Conservation (phyloP, 805 yeast species). For the Clavispora asparagi region DNA sequence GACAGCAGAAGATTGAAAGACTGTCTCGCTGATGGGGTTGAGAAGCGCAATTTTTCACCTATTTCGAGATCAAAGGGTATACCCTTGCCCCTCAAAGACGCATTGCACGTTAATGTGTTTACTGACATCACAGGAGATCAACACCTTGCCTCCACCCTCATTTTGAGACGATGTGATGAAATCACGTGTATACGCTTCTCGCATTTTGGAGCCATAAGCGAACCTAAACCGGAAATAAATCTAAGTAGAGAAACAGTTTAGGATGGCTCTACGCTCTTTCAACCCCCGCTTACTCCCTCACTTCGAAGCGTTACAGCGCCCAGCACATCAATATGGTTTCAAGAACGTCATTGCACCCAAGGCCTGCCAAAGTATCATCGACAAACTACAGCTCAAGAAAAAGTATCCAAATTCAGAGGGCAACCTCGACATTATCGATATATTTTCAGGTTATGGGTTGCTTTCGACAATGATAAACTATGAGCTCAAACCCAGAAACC, state of each 20-base stretch:
- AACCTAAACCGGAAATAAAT: too few species aligned
- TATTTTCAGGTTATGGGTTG: slow-evolving; percentile 55
- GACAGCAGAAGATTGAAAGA: slow-evolving; percentile 21
- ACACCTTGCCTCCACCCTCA: background rate
- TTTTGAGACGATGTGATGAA: background rate
- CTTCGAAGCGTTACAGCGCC: slow-evolving; percentile 16
- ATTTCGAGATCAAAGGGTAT: slow-evolving; percentile 14
- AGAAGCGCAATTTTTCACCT: slow-evolving; percentile 14
- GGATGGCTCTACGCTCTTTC: slow-evolving; percentile 17
- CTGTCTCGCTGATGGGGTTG: slow-evolving; percentile 22
- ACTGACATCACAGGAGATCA: slow-evolving; percentile 9
- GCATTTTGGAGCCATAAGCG: background rate
- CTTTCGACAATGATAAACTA: slow-evolving; percentile 61
- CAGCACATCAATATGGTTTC: slow-evolving; percentile 22
- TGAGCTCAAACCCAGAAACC: slow-evolving; percentile 55
- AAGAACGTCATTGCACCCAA: slow-evolving; percentile 18
- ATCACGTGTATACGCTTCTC: background rate
- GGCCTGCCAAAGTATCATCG: slow-evolving; percentile 36
- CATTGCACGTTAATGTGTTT: slow-evolving; percentile 2
- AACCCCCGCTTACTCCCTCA: slow-evolving; percentile 24
- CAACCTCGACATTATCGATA: slow-evolving; percentile 51
- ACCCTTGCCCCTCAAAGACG: background rate
- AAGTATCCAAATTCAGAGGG: slow-evolving; percentile 27
- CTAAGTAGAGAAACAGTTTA: background rate
- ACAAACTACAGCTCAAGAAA: slow-evolving; percentile 40